Base-by-base conservation (phyloP, 306 rosid genomes). In the Abrus pulchellus region DNA sequence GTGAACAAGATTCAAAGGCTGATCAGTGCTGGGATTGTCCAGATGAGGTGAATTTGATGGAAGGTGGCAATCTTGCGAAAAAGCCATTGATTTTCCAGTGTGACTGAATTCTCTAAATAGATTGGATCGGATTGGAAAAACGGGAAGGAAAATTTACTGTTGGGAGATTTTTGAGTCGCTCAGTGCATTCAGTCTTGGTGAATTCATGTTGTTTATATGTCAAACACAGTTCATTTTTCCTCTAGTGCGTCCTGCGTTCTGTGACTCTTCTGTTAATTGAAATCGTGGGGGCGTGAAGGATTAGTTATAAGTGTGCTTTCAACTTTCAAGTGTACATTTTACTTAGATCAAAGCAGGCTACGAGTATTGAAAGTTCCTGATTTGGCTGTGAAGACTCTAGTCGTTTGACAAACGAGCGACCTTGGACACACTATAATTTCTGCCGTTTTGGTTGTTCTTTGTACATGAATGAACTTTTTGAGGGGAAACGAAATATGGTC, bases 1-100 rank as follows among this genome's bases (percentile, higher is more conserved):
- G 91, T 93, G 97, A 83, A 3, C 89, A 93, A 88, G 83, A 91
- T 93, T 76, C 97, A 93, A 85, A 93, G 91, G 89, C 86, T 93
- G 78, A 85, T 91, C 74, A 88, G 88, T 68, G 97, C 94, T 0
- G 97, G 97, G 62, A 93, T 91, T 72, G 97, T 93, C 76, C 97
- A 93, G 84, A 86, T 87, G 63, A 91, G 57, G 82, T 91, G 87
- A 89, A 30, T 64, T 14, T 50, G 53, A 38, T 64, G 13, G 61
- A 64, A 77, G 64, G 52, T 7, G 40, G 50, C 38, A 13, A 30
- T 45, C 72, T 5, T 6, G 64, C 65, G 50, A 32, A 64, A 43
- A 64, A 76, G 12, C 30, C 11, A 38, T 28, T 36, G 66, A 36
- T 48, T 76, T 76, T 48, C 38, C 40, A 14, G 20, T 30, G 45